These are phyloP conservation scores for Corrigiola litoralis DNA, from an alignment of 179 eudicot genomes.

Conservation along the genomic window DNA sequence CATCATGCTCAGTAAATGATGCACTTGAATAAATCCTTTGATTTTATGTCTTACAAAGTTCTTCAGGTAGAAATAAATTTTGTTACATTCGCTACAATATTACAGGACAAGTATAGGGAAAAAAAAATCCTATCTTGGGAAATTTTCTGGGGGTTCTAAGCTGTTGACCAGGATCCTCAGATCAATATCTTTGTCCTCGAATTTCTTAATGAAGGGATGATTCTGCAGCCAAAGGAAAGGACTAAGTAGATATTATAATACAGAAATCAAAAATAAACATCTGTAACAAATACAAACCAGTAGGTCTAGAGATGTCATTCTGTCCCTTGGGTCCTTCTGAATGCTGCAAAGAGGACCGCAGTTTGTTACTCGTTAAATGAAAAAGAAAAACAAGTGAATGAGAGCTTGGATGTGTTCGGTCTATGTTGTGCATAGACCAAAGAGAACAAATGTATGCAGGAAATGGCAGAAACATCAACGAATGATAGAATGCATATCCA, in stretches of 20 bases:
- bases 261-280: neutral
- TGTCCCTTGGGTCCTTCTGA: constrained; percentile 79
- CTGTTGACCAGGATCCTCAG: constrained; percentile 63
- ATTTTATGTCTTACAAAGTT: constrained; percentile 5
- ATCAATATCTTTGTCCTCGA: constrained; percentile 91
- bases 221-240: constrained; percentile 37
- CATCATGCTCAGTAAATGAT: neutral
- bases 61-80: constrained; percentile 12
- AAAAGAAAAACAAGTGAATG: neutral
- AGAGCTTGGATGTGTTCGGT: neutral
- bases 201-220: constrained; percentile 88
- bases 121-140: constrained; percentile 55
- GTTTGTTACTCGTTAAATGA: no score
- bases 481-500: neutral
- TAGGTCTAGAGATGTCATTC: constrained; percentile 77
- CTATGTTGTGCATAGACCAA: neutral
- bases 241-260: neutral
- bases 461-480: neutral
- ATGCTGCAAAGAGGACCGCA: constrained; percentile 51
- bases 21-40: neutral
- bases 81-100: constrained; percentile 18
- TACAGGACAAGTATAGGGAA: constrained; percentile 13
- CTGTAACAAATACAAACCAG: constrained; percentile 45
- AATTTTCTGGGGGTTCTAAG: constrained; percentile 84
- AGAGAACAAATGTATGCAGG: neutral